Evolutionary conservation across 371 early-diverging fungal species (phyloP), one percentile per base, ranked within the genome.

Genomic region (Chytridiales sp.): DNA sequence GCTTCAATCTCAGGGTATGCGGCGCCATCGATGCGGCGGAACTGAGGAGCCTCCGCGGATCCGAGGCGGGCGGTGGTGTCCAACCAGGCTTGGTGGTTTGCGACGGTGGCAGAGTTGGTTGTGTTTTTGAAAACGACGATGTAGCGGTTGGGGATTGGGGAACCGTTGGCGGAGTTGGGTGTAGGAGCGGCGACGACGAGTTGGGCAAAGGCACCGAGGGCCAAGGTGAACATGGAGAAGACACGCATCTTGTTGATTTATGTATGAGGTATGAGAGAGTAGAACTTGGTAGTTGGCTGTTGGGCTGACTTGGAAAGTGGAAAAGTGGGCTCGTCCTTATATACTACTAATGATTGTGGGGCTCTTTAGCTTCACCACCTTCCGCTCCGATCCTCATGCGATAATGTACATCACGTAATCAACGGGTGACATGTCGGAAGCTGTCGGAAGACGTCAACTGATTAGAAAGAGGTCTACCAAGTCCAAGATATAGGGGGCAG

Each of bases 121-220:
- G 41, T 8, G 30, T 49, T 27, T 24, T 57, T 58, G 59, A 58
- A 58, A 21, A 64, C 59, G 64, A 64, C 41, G 29, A 64, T 64
- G 64, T 64, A 64, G 59, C 51, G 34, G 3, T 26, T 44, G 31
- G 32, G 48, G 48, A 29, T 48, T 11, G 48, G 19, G 26, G 31
- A 29, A 4, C 6, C 19, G 48, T 26, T 48, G 11, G 30, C 48
- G 24, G 44, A n/a, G 21, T 6, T 6, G 11, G 6, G 44, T 24
- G 6, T 8, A 4, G 30, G 4, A 4, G 48, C 30, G 48, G 30
- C 9, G 27, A 31, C 48, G 9, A 48, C 15, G 48, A 9, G 13
- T 5, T 26, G 4, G 30, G 48, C 27, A 6, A 29, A 11, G 48
- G 19, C 15, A 31, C 11, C 9, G 29, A 31, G 30, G 48, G 31